Evolutionary conservation across 225 moss, liverwort and hornwort genomes (phyloP), one percentile per base, ranked within the genome.

Genomic region (Anthoceros angustus): DNA sequence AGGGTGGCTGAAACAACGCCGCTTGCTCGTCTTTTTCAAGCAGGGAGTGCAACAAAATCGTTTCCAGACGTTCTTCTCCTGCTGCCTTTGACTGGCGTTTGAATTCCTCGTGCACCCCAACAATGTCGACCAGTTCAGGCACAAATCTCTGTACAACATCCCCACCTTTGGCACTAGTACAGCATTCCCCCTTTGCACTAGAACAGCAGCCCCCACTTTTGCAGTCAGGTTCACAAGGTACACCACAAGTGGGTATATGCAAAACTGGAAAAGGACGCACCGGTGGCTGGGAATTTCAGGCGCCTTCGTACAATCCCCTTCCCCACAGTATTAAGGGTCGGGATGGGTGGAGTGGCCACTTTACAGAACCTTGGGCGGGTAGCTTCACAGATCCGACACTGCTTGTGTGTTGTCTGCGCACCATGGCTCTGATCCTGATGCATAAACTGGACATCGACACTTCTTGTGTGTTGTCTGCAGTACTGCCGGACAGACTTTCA

Each of bases 41-140:
- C 38, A 66, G 21, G 0, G 74, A 74, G 32, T 74, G 74, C 41
- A 74, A 62, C 21, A 70, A 66, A 45, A 45, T 9, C 25, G 70
- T 63, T 4, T 70, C 70, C 45, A 74, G 14, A 10, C 45, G 41
- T 40, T 2, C 15, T 1, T 20, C 11, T 25, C 38, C 5, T 5
- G 7, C 14, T 9, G 39, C 63, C 49, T 49, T 20, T 41, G 11
- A 7, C 55, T 25, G 6, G 15, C 9, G 20, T 41, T 74, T 63
- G 21, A 74, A 74, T 6, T 63, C 63, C 12, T 67, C 61, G 12
- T 74, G 62, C 2, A 74, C 25, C 4, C 70, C 65, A 5, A 25
- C 2, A 24, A 74, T 74, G 63, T 74, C 74, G 18, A 39, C 8
- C 5, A 50, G 39, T 3, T 26, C 23, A 0, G 74, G 70, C 20